These are phyloP conservation scores for Neurospora sp. DNA, from an alignment of 495 filamentous ascomycete species.

Conservation along the genomic window DNA sequence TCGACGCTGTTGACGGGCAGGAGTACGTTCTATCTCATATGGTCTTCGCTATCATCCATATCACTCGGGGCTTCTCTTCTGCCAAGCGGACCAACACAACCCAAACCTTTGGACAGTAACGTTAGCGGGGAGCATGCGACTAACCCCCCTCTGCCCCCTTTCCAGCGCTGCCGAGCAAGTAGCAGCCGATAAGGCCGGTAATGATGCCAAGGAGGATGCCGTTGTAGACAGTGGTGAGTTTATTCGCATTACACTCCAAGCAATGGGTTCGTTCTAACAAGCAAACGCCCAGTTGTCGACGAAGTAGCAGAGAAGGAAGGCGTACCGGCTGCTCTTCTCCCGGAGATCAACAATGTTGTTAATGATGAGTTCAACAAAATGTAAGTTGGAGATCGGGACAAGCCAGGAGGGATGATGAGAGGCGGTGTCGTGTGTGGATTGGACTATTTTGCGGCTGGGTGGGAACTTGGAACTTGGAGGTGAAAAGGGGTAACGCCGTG, in stretches of 20 bases:
- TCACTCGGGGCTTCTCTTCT: too few species aligned
- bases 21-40: slow-evolving; percentile 7
- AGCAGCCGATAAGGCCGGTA: slow-evolving; percentile 18
- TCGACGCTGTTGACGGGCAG: slow-evolving; percentile 17
- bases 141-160: not conserved
- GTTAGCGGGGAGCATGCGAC: not conserved
- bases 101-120: too few species aligned
- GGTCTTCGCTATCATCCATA: too few species aligned
- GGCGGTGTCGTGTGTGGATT: not conserved
- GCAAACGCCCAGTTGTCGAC: slow-evolving; percentile 9
- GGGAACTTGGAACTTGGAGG: not conserved
- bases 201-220: slow-evolving; percentile 20
- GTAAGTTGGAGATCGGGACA: not conserved
- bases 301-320: slow-evolving; percentile 23
- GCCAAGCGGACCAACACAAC: too few species aligned
- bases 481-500: not conserved
- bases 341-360: slow-evolving; percentile 23
- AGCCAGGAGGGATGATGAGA: not conserved
- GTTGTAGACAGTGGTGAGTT: slow-evolving; percentile 18
- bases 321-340: slow-evolving; percentile 15
- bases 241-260: too few species aligned
- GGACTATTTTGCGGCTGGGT: not conserved
- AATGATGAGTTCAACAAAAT: slow-evolving; percentile 27
- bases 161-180: slow-evolving; percentile 23
- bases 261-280: too few species aligned